Evolutionary conservation across 805 yeast genomes (phyloP), one percentile per base, ranked within the genome.

Genomic region (Pichia sporocuriosa): DNA sequence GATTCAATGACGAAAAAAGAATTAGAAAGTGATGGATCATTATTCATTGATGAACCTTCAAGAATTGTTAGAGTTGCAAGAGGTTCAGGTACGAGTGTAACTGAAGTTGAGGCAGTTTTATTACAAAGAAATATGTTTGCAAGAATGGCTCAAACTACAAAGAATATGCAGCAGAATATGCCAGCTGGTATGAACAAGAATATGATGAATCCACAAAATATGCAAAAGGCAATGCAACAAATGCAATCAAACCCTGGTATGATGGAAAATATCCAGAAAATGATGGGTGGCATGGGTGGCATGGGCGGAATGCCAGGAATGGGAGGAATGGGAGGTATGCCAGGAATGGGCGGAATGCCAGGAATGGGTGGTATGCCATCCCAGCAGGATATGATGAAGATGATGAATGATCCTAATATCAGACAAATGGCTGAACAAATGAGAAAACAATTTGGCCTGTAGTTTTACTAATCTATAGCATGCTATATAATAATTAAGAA

Each of bases 1-100:
- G 98, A 90, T 61, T 87, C 97, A 2, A 90, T 90, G 98, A 90
- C 96, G 1, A 81, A 80, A 50, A 70, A 81, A 56, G 98, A 90
- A 66, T 73, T 90, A 46, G 95, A 87, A 54, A 76, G 86, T 49
- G 97, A 90, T 61, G 97, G 97, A 1, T 68, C 77, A 46, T 64
- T 84, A 17, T 87, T 90, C 61, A 70, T 75, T 29, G 78, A 80
- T 39, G 79, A 89, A 62, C 97, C 97, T 6, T 71, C 81, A 35
- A 75, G 98, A 61, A 77, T 90, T 38, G 76, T 88, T 4, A 73
- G 98, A 54, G 90, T 90, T 5, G 97, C 97, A 0, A 73, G 85
- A 50, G 98, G 98, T 8, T 81, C 96, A 3, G 98, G 97, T 19
- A 86, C 96, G 20, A 68, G 93, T 2, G 95, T 84, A 0, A 77